Evolutionary conservation across 768 basidiomycete genomes (phyloP).

Genomic region (Termitomyces sp.): DNA sequence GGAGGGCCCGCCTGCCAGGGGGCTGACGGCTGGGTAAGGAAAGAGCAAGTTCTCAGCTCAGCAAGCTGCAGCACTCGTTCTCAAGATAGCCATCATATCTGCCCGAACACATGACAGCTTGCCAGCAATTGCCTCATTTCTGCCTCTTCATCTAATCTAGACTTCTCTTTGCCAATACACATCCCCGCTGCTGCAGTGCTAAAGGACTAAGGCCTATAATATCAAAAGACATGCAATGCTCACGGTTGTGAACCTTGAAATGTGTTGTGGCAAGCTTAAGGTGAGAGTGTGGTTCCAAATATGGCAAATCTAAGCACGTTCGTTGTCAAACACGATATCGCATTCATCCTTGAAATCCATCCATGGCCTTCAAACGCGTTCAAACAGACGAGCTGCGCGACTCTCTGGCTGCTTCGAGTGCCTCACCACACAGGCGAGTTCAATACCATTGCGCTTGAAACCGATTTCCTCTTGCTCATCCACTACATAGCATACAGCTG

Average conservation of each 20-base stretch:
- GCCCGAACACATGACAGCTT: conserved; percentile 9
- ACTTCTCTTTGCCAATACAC: not conserved
- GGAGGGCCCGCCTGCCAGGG: conserved; percentile 17
- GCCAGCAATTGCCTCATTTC: not conserved
- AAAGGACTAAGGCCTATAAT: not conserved
- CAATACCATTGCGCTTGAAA: not conserved
- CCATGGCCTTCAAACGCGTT: conserved; percentile 24
- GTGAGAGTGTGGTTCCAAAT: not conserved
- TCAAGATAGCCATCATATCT: conserved; percentile 11
- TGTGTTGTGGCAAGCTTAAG: not conserved
- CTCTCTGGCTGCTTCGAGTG: conserved; percentile 14
- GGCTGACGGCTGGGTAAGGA: conserved; percentile 6
- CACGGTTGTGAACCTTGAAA: not conserved
- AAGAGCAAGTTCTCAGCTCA: conserved; percentile 9
- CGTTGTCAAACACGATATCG: not conserved
- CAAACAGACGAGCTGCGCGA: conserved; percentile 23
- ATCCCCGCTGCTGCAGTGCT: not conserved
- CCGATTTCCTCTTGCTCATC: not conserved
- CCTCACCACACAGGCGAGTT: conserved; percentile 12
- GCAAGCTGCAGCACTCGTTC: conserved; percentile 3
- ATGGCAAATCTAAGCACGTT: not conserved
- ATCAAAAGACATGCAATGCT: not conserved
- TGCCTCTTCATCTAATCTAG: not conserved
- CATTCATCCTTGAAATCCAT: not conserved
- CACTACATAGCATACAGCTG: conserved; percentile 29